Evolutionary conservation across 2,329 filamentous ascomycete genomes (phyloP).

Genomic region (Diaporthe nobilis): DNA sequence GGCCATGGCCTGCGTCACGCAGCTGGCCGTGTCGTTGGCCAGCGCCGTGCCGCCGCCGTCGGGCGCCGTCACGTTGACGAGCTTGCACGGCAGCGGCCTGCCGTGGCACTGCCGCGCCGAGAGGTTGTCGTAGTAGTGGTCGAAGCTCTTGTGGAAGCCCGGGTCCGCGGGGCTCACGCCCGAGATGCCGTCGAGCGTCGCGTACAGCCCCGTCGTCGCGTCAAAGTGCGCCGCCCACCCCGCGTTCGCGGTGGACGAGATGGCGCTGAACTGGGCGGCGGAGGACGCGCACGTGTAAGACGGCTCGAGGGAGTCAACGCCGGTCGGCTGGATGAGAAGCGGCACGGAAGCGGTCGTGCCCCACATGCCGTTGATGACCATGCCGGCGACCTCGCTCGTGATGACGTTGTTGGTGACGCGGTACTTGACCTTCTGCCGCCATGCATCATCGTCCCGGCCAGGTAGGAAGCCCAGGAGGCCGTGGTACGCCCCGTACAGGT

Average conservation of each 20-base stretch:
- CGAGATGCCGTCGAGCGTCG: conserved; percentile 75
- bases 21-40: conserved; percentile 61
- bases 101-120: conserved; percentile 83
- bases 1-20: conserved; percentile 74
- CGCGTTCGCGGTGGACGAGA: conserved; percentile 59
- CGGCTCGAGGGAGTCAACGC: conserved; percentile 81
- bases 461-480: conserved; percentile 79
- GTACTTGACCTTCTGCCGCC: conserved; percentile 67
- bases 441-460: conserved; percentile 55
- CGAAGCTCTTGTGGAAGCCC: conserved; percentile 79
- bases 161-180: conserved; percentile 69
- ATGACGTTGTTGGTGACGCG: conserved; percentile 87
- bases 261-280: conserved; percentile 56
- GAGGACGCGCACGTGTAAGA: conserved; percentile 76
- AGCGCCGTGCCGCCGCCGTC: conserved; percentile 50
- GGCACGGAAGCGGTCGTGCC: conserved; percentile 57
- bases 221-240: conserved; percentile 76
- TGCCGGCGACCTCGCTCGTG: conserved; percentile 84
- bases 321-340: conserved; percentile 65
- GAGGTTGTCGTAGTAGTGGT: conserved; percentile 90
- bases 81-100: conserved; percentile 79
- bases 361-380: conserved; percentile 81
- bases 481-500: conserved; percentile 83
- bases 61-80: conserved; percentile 48
- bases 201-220: conserved; percentile 68